Evolutionary conservation across 1,139 yeast genomes (phyloP), one percentile per base, ranked within the genome.

Genomic region (Candida neerlandica): DNA sequence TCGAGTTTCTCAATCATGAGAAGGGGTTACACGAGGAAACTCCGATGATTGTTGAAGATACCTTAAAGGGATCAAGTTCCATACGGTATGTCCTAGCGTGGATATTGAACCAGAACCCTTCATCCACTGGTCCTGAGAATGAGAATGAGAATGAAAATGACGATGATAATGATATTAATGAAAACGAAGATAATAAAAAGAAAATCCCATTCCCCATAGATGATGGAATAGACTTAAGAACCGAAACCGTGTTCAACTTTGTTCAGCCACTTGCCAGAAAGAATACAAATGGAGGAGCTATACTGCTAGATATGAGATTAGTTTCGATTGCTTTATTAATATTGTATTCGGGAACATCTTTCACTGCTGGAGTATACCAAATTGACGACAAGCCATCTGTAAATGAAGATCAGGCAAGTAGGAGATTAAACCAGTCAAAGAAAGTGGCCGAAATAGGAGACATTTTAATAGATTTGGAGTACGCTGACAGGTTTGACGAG

Each of bases 401-500:
- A n/a, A 53, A 45, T 32, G 52, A 57, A 34, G 59, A 56, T n/a
- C 63, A 59, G 39, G 57, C 56, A 1, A 51, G 51, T 15, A 56
- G 73, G 42, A 47, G 64, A 29, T 45, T 55, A n/a, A 61, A 64
- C 45, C 65, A 66, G 43, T 50, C 59, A 11, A 59, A 57, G n/a
- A 62, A 63, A 11, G 55, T 65, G 11, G 58, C 67, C 12, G 84
- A 80, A 51, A 73, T 82, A 11, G 80, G 83, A 0, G 84, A 81
- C 47, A 66, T 84, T 11, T 62, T 84, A 49, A 70, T 78, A 16
- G 84, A 82, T 58, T 64, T 84, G 50, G 86, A 81, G 51, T 82
- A 84, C 38, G 84, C 82, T 50, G 94, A 87, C 62, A 69, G 82
- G 47, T 84, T 81, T 55, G 95, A 87, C 60, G 91, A 85, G 55